Evolutionary conservation across 352 stramenopile species (phyloP).

Genomic region (Pythium apleroticum): DNA sequence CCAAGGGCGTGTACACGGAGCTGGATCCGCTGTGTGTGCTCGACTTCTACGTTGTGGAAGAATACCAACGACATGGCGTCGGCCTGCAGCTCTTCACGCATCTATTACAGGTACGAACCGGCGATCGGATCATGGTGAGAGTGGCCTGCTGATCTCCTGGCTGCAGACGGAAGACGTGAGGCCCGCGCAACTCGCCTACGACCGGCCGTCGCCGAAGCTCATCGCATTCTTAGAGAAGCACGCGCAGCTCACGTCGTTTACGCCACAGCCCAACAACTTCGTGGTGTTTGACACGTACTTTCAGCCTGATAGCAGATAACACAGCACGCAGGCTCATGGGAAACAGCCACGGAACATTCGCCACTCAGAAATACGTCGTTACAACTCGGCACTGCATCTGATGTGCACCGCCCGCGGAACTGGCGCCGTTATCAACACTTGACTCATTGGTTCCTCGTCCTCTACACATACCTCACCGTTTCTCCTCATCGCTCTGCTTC

Average conservation of each 20-base stretch:
- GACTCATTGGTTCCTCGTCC: too few relatives aligned
- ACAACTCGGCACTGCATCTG: too few relatives aligned
- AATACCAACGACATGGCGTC: slow-evolving; percentile 56
- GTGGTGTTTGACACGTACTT: slow-evolving; percentile 83
- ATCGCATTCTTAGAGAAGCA: slow-evolving; percentile 78
- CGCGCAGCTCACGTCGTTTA: slow-evolving; percentile 41
- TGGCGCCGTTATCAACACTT: too few relatives aligned
- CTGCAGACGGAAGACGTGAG: slow-evolving; percentile 7
- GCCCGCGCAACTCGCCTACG: slow-evolving; percentile 55
- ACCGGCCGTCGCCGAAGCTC: slow-evolving; percentile 81
- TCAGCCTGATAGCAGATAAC: too few relatives aligned
- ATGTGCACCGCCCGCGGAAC: too few relatives aligned
- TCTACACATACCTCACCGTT: neutral
- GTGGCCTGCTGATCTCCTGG: neutral
- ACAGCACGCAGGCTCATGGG: too few relatives aligned
- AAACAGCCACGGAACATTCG: too few relatives aligned
- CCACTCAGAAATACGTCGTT: too few relatives aligned
- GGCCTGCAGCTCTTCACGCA: slow-evolving; percentile 61
- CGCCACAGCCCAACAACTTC: slow-evolving; percentile 83
- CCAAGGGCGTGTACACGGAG: slow-evolving; percentile 62
- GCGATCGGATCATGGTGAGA: neutral
- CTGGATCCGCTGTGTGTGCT: slow-evolving; percentile 76
- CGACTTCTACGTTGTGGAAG: slow-evolving; percentile 73
- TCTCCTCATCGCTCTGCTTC: neutral
- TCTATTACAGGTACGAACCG: slow-evolving; percentile 42